Conservation (phyloP, 371 early-diverging fungal species). For the Saksenaea oblongispora region DNA sequence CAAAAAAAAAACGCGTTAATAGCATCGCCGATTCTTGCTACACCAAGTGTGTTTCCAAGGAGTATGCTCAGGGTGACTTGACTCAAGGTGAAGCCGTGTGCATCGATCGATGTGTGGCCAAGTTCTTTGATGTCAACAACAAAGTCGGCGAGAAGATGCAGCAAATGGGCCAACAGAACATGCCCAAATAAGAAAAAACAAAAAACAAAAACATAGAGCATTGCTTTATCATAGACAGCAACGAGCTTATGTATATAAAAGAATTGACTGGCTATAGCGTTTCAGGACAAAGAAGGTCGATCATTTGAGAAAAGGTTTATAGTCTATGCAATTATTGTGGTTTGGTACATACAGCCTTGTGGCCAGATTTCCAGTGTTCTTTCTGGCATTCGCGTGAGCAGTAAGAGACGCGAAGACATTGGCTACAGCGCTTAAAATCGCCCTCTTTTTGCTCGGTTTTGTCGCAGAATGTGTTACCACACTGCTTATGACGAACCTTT, state of each 20-base stretch:
- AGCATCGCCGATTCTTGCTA: constrained; percentile 84
- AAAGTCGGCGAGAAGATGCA: constrained; percentile 75
- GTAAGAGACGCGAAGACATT: constrained; percentile 56
- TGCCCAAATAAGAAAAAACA: not conserved
- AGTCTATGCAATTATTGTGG: not conserved
- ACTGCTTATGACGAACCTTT: constrained; percentile 37
- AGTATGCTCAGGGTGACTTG: constrained; percentile 78
- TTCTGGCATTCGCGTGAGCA: constrained; percentile 66
- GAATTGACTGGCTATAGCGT: not conserved
- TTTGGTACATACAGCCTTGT: constrained; percentile 50
- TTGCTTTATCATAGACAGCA: not conserved
- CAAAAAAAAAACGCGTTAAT: constrained; percentile 1
- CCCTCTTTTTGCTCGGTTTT: constrained; percentile 54
- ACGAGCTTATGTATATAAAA: constrained; percentile 1
- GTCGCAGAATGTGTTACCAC: constrained; percentile 48
- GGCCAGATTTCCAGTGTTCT: constrained; percentile 64
- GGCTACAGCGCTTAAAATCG: constrained; percentile 58
- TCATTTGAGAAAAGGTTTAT: not conserved
- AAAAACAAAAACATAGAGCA: not conserved
- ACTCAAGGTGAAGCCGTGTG: constrained; percentile 94
- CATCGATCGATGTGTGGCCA: constrained; percentile 86
- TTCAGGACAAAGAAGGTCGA: not conserved
- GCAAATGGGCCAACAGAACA: constrained; percentile 40
- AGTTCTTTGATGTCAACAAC: constrained; percentile 79
- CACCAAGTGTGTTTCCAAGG: constrained; percentile 80